Percentiles rank a stretch among this genome's conserved stretches.
Conservation (phyloP, 2,329 filamentous ascomycete genomes). For the Botrytis fabae region DNA sequence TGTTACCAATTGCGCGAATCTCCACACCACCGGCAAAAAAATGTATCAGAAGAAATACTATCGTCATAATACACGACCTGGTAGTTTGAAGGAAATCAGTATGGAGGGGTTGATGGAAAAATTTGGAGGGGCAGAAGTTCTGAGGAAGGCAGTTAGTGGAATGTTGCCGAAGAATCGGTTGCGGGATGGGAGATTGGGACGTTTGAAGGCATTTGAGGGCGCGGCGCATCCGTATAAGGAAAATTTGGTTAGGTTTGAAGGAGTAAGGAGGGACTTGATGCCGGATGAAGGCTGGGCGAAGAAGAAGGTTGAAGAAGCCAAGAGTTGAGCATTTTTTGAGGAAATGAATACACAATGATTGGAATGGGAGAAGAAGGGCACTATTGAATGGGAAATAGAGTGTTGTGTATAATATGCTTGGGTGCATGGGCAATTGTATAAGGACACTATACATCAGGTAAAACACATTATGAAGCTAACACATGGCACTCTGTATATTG, state of each 20-base stretch:
- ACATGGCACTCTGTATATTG: not conserved
- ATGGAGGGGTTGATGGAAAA: conserved; percentile 96
- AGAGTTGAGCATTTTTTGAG: not conserved
- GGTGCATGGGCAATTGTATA: conserved; percentile 18
- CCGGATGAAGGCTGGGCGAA: conserved; percentile 29
- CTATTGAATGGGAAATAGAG: conserved; percentile 11
- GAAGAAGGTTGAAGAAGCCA: conserved; percentile 8
- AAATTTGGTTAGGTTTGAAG: conserved; percentile 76
- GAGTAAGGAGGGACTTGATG: conserved; percentile 44
- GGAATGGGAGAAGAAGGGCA: not conserved
- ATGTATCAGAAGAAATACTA: conserved; percentile 94
- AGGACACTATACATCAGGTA: conserved; percentile 26
- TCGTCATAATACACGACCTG: conserved; percentile 87
- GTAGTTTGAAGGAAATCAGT: conserved; percentile 80
- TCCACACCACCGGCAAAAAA: conserved; percentile 90
- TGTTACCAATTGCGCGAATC: conserved; percentile 81
- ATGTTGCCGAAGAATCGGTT: conserved; percentile 98
- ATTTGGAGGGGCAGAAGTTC: conserved; percentile 87
- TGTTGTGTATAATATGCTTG: conserved; percentile 28
- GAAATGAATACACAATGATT: not conserved
- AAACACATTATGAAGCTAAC: conserved; percentile 14
- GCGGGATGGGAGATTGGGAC: conserved; percentile 79
- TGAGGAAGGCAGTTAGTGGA: conserved; percentile 88
- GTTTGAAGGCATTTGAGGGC: conserved; percentile 97
- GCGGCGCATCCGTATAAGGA: conserved; percentile 84